phyloP scores from a whole-genome alignment of 2,329 filamentous ascomycete genomes.

The Exophiala sideris region DNA sequence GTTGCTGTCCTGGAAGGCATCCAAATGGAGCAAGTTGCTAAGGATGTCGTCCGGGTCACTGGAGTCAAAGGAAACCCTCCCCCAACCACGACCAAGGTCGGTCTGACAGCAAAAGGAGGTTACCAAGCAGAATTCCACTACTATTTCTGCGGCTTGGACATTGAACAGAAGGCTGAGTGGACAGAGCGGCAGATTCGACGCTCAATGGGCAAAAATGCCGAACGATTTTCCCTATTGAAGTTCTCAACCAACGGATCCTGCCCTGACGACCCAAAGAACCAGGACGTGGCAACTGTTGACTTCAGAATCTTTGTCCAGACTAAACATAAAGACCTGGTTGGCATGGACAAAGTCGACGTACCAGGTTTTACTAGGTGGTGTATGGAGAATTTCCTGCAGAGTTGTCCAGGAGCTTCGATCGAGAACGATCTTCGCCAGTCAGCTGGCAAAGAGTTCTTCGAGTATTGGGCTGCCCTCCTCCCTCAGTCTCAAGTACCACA shows the following conservation, averaged over 20 bases:
- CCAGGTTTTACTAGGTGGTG: no score
- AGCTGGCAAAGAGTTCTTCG: no score
- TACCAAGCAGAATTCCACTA: constrained; percentile 45
- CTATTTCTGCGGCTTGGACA: constrained; percentile 44
- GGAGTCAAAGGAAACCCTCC: constrained; percentile 39
- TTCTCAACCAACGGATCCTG: constrained; percentile 19
- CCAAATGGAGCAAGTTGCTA: constrained; percentile 48
- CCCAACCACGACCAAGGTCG: constrained; percentile 49
- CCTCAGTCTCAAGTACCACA: no score
- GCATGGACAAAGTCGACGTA: no score
- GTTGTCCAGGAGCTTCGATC: no score
- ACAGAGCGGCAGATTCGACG: constrained; percentile 32
- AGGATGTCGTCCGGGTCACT: constrained; percentile 47
- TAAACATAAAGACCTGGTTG: no score
- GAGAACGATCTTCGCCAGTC: no score
- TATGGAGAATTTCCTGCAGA: no score
- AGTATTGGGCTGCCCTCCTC: no score
- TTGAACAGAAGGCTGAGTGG: constrained; percentile 43
- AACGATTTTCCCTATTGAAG: constrained; percentile 17
- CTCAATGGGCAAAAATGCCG: constrained; percentile 31
- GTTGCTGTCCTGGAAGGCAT: constrained; percentile 49
- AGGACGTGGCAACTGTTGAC: constrained; percentile 35
- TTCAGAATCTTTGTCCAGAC: constrained; percentile 39
- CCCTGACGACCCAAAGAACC: constrained; percentile 29
- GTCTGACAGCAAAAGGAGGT: constrained; percentile 43